Percentiles rank a stretch among this genome's conserved stretches.
phyloP scores from a whole-genome alignment of 1,284 basidiomycete genomes.

The Mycena sp. region DNA sequence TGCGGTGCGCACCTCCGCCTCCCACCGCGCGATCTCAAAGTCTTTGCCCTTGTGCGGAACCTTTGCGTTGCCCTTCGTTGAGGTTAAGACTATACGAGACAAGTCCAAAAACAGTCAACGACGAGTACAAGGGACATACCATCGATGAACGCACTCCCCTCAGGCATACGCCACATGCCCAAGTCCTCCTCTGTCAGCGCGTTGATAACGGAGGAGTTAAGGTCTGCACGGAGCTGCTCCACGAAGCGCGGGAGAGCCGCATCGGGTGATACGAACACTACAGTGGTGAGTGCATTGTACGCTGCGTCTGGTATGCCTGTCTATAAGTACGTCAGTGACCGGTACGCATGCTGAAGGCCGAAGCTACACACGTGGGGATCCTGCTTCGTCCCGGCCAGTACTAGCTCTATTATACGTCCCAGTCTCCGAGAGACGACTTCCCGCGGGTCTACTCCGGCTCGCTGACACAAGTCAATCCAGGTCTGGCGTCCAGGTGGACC shows the following conservation, averaged over 20 bases:
- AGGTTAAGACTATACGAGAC: constrained; percentile 63
- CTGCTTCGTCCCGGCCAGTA: constrained; percentile 56
- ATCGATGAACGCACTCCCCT: constrained; percentile 82
- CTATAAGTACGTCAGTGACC: constrained; percentile 37
- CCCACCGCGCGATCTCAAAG: constrained; percentile 91
- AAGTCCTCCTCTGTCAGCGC: constrained; percentile 78
- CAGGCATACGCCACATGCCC: constrained; percentile 86
- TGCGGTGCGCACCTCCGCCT: constrained; percentile 88
- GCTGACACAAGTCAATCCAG: constrained; percentile 89
- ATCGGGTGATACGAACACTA: constrained; percentile 82
- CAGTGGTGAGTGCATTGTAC: constrained; percentile 78
- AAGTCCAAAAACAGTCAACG: constrained; percentile 9
- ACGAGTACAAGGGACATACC: constrained; percentile 57
- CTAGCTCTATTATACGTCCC: constrained; percentile 58
- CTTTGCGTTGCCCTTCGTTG: constrained; percentile 61
- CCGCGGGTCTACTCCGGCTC: constrained; percentile 73
- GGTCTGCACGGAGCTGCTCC: constrained; percentile 69
- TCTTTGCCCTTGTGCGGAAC: constrained; percentile 86
- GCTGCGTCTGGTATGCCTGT: constrained; percentile 69
- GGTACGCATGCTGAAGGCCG: not conserved
- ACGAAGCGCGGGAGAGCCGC: constrained; percentile 76
- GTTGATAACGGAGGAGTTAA: constrained; percentile 66
- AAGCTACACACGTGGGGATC: constrained; percentile 52
- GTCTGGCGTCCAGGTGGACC: constrained; percentile 61
- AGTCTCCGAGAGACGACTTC: constrained; percentile 62